A percentile compares a stretch with the other conserved stretches of the same genome.
phyloP scores from a whole-genome alignment of 345 rosid species.

The Dipteronia dyeriana region DNA sequence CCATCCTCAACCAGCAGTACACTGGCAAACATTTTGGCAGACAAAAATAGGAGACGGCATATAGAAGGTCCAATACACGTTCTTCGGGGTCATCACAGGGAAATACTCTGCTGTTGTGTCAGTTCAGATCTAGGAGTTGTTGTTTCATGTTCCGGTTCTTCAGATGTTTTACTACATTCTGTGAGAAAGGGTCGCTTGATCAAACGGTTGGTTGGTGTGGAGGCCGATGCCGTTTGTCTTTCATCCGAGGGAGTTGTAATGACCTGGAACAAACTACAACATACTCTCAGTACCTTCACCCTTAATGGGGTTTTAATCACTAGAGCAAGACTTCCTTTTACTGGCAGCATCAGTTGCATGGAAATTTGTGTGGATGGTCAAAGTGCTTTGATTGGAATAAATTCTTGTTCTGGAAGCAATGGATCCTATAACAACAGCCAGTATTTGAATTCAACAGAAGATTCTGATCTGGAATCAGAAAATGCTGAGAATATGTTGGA shows the following conservation, averaged over 20 bases:
- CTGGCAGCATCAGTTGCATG: conserved; percentile 74
- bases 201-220: conserved; percentile 75
- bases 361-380: conserved; percentile 81
- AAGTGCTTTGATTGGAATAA: conserved; percentile 73
- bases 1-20: conserved; percentile 46
- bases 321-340: conserved; percentile 64
- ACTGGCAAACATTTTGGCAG: conserved; percentile 49
- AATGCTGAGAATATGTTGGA: conserved; percentile 41
- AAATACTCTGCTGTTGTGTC: conserved; percentile 74
- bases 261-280: conserved; percentile 69
- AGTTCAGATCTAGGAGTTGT: conserved; percentile 87
- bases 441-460: conserved; percentile 37
- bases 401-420: conserved; percentile 40
- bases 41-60: conserved; percentile 57
- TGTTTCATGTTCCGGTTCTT: conserved; percentile 72
- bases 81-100: conserved; percentile 81
- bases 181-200: conserved; percentile 83
- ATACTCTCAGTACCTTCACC: conserved; percentile 70
- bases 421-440: conserved; percentile 24
- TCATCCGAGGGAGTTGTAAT: conserved; percentile 79
- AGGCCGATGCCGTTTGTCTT: conserved; percentile 77
- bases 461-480: conserved; percentile 40
- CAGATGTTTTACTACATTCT: conserved; percentile 82
- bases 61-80: conserved; percentile 96
- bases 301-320: conserved; percentile 69